Percentiles rank a stretch among this genome's conserved stretches.
These are phyloP conservation scores for Flaveria ramosissima DNA, from an alignment of 129 eudicot genomes.

Conservation along the genomic window DNA sequence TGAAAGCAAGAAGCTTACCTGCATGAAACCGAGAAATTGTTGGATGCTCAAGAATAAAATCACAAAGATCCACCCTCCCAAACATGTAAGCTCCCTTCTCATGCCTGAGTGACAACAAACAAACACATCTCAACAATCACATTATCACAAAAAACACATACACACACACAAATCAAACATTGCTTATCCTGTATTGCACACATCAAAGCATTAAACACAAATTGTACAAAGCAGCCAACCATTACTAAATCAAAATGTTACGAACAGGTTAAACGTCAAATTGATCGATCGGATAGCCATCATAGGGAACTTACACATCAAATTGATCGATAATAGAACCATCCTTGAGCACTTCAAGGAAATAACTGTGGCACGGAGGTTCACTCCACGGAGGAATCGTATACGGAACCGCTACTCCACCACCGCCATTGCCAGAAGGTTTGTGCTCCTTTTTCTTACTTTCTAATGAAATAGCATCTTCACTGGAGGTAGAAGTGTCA, in stretches of 20 bases:
- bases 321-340: conserved; percentile 80
- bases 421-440: conserved; percentile 29
- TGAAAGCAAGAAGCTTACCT: conserved; percentile 41
- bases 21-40: conserved; percentile 97
- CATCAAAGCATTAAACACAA: background rate
- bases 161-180: background rate
- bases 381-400: conserved; percentile 88
- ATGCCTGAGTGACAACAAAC: conserved; percentile 40
- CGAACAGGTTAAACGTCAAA: conserved; percentile 9
- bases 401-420: conserved; percentile 53
- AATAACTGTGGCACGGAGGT: conserved; percentile 62
- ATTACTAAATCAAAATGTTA: background rate
- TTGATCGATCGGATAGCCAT: background rate
- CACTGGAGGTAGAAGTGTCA: background rate
- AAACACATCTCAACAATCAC: background rate
- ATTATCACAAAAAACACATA: background rate
- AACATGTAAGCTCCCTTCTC: conserved; percentile 99
- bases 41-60: conserved; percentile 91
- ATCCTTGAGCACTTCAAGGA: conserved; percentile 82
- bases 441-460: conserved; percentile 33
- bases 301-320: conserved; percentile 56
- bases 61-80: conserved; percentile 94
- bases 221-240: background rate
- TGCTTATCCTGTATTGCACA: background rate
- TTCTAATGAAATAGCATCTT: conserved; percentile 20